Percentiles rank a stretch among this genome's conserved stretches.
Evolutionary conservation across 192 early-diverging fungal genomes (phyloP).

Genomic region (Gamsiella multidivaricata): DNA sequence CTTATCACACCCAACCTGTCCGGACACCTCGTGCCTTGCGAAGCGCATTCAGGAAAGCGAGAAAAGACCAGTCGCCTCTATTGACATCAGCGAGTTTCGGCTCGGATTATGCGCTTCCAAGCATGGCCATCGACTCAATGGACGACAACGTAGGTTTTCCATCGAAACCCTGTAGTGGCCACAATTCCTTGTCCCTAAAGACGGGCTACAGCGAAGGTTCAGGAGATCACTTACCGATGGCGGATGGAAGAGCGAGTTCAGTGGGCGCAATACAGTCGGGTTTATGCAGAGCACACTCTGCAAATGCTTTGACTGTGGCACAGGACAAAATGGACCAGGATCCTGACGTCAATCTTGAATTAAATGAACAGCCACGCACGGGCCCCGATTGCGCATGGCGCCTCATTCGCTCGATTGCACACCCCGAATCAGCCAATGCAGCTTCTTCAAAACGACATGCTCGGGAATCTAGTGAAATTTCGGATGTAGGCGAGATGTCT

Average conservation of each 20-base stretch:
- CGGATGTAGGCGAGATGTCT: conserved; percentile 22
- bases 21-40: conserved; percentile 23
- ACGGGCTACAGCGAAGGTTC: background rate
- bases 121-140: background rate
- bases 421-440: no score
- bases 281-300: no score
- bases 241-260: no score
- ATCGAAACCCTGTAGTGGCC: no score
- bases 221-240: no score
- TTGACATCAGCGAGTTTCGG: conserved; percentile 47
- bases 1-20: conserved; percentile 24
- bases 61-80: conserved; percentile 43
- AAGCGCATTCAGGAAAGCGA: conserved; percentile 28
- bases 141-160: background rate
- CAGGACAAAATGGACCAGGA: no score
- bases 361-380: no score
- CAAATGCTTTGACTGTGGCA: no score
- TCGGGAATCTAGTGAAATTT: conserved; percentile 15
- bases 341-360: no score
- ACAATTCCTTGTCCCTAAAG: background rate
- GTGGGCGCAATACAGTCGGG: no score
- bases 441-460: background rate
- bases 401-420: no score
- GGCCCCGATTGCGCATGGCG: no score
- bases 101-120: conserved; percentile 4